Base-by-base conservation (phyloP, 176 grass and related monocot species). In the Elymus sibiricus region DNA sequence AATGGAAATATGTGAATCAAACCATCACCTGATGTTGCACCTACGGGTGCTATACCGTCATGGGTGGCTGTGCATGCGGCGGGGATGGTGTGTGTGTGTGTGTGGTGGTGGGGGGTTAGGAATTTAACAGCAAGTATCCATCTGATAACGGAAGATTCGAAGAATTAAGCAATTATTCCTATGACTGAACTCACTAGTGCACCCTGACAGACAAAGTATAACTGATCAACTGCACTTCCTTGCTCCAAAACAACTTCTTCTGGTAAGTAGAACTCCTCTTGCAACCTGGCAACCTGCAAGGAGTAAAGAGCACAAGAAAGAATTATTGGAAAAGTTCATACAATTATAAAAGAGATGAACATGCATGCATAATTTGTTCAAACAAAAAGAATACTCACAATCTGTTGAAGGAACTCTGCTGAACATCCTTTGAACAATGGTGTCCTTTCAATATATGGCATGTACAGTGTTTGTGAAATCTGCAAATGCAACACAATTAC, bases 371-470 rank as follows among this genome's bases (percentile, higher is more conserved):
- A 25, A 12, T 73, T 85, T 37, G 25, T 19, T 28, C 2, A 32
- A 51, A 70, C 82, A 27, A 27, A 86, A 80, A 59, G 10, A 53
- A 11, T 27, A 55, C 94, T 88, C 86, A 99, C 97, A 78, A 99
- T 99, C 90, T 99, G 97, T 70, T 99, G 92, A 84, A 94, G 90
- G 90, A 99, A 99, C 89, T 99, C 97, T 64, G 87, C 73, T 83
- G 97, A 99, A 28, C 97, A 99, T 62, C 90, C 97, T 80, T 90
- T 94, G 70, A 99, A 99, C n/a, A 99, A 59, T 25, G 92, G 90
- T 47, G 91, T 80, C 37, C 89, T 90, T 93, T 94, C 89, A 19
- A 97, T 81, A 63, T 91, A 91, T 21, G 86, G 86, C 77, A 90
- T 97, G 64, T 99, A 99, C 4, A 99, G 69, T 55, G 90, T 94